These are phyloP conservation scores for Gynochthodes officinalis DNA, from an alignment of 257 asterid genomes.

Conservation along the genomic window DNA sequence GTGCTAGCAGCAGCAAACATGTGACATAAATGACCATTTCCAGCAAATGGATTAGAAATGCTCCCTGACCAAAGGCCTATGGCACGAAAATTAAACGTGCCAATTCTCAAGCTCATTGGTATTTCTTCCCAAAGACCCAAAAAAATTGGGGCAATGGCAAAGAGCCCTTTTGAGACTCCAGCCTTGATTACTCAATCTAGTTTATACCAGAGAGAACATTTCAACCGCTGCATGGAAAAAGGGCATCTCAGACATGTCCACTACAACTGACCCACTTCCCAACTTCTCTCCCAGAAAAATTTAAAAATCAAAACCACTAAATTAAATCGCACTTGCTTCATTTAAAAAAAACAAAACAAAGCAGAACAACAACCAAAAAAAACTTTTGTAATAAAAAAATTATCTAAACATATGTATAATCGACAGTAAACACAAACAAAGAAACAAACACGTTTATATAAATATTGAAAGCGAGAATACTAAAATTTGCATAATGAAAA, in stretches of 20 bases:
- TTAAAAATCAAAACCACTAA: background rate
- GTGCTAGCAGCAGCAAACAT: background rate
- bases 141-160: conserved; percentile 25
- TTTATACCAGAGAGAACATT: conserved; percentile 36
- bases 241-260: conserved; percentile 20
- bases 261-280: background rate
- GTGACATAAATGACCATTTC: conserved; percentile 22
- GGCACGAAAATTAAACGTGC: conserved; percentile 44
- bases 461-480: background rate
- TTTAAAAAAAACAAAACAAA: no score
- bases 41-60: conserved; percentile 39
- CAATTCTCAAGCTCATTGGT: conserved; percentile 84
- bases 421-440: no score
- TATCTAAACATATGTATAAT: background rate
- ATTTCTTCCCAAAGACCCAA: conserved; percentile 48
- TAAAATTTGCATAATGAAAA: background rate
- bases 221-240: conserved; percentile 32
- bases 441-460: background rate
- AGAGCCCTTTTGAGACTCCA: conserved; percentile 81
- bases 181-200: conserved; percentile 63
- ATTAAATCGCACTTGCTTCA: background rate
- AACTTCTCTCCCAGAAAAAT: background rate
- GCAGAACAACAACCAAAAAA: background rate
- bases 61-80: conserved; percentile 96
- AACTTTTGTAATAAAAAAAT: no score